Evolutionary conservation across 169 alveolate species (phyloP).

Genomic region (Amoebophrya sp.): DNA sequence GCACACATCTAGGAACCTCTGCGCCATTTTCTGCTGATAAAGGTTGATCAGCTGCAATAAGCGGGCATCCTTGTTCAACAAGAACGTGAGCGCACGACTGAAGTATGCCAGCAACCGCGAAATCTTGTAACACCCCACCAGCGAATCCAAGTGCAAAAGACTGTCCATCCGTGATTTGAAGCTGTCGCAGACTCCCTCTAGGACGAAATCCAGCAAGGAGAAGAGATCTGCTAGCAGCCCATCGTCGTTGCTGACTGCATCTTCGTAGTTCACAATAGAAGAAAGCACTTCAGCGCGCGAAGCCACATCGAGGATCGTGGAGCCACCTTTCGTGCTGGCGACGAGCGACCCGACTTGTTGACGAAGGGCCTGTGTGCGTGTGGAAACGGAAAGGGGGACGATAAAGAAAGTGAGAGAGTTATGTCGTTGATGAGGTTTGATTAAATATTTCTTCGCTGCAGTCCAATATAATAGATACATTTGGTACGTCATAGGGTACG

Average conservation of each 20-base stretch:
- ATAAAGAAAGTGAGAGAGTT: too few species aligned
- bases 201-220: background rate
- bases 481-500: too few species aligned
- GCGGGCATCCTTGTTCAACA: background rate
- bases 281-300: slow-evolving; percentile 19
- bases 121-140: background rate
- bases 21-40: background rate
- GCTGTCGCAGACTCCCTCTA: background rate
- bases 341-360: too few species aligned
- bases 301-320: too few species aligned
- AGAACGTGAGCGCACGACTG: background rate
- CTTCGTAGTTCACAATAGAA: background rate
- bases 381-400: too few species aligned
- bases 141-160: background rate
- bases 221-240: background rate
- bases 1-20: background rate
- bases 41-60: background rate
- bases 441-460: too few species aligned
- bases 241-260: background rate
- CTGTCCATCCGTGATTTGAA: background rate
- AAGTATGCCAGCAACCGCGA: background rate
- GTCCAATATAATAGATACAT: too few species aligned
- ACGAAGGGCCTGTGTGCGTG: too few species aligned
- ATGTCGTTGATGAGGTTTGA: too few species aligned
- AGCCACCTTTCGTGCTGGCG: too few species aligned